Base-by-base conservation (phyloP, 306 rosid genomes). In the Herpetospermum pedunculosum region DNA sequence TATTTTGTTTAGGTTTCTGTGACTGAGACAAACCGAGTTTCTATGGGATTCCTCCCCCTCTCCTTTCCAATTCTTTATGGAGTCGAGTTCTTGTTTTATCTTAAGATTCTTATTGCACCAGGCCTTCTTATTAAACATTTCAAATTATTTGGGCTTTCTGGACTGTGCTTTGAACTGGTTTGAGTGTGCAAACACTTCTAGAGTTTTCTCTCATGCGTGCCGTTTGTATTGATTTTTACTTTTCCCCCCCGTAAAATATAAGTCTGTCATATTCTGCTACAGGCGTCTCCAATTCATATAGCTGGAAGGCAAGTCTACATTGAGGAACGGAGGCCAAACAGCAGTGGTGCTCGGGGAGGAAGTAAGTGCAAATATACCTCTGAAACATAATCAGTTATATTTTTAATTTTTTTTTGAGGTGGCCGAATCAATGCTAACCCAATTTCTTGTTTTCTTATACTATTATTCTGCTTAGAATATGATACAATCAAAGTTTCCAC, bases 241-340 rank as follows among this genome's bases (percentile, higher is more conserved):
- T 38, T 25, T 67, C 23, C 14, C 23, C 14, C 14, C 44, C 5
- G 4, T 69, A 44, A 26, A 69, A 5, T 67, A 1, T 1, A 37
- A 19, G 1, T 40, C 28, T 4, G 3, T 15, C 55, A 57, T 21
- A 46, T 29, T 80, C 76, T 65, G 79, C 48, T 70, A 18, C 82
- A 94, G 96, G 96, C 96, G n/a, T 94, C 99, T 75, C 96, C 97
- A 9, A 84, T 91, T 72, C 92, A 84, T 49, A 81, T 95, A 80
- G 95, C 85, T 78, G 99, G 97, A 79, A 88, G 97, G 79, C 95
- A 83, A 84, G 85, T 94, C 59, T 91, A 91, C 85, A 84, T 94
- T 32, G 96, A 91, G 85, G 96, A 88, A 81, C 91, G 96, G 35
- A 91, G 97, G 83, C 96, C 97, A 72, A 91, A 88, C 90, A 89